Evolutionary conservation across 352 stramenopile species (phyloP), one percentile per base, ranked within the genome.

Genomic region (Phytophthora lateralis): DNA sequence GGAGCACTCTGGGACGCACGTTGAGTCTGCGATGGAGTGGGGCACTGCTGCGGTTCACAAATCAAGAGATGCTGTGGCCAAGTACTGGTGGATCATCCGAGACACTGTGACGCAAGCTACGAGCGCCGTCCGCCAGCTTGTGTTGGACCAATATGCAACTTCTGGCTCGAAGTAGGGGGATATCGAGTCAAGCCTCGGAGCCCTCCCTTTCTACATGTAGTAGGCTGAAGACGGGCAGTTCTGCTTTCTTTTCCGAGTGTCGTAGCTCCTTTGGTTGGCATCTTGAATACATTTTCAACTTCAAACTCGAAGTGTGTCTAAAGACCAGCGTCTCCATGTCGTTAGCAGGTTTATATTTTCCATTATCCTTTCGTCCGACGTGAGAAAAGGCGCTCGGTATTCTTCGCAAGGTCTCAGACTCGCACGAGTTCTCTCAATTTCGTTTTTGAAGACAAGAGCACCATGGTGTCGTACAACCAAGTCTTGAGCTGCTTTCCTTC

Each of bases 71-170:
- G 0, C 53, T 17, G 35, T 62, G 14, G 17, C 34, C 7, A 62
- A 67, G 30, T 67, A 63, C 11, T 71, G 63, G 63, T 32, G 14
- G 17, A 24, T 34, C 11, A 14, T 55, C 6, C 34, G 51, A 18
- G 32, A 59, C 9, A 38, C 26, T 0, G 47, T 30, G 11, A 50
- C 24, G 17, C 37, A 67, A 32, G 61, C 44, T 26, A 29, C 12
- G n/a, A 34, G 35, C 20, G 29, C 29, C 6, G 49, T 46, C 12
- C 43, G 21, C 2, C 54, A 71, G 21, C 24, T 66, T 10, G 5
- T 71, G 26, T 15, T 62, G 44, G 24, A 50, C 30, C 38, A 70
- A 38, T 66, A 52, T 26, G 42, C 46, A 2, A 56, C 42, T 15
- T 18, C 55, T 26, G 47, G 39, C 35, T 27, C 2, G 29, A 18